These are phyloP conservation scores for Theobroma cacao DNA, from an alignment of 345 rosid genomes.

Conservation along the genomic window DNA sequence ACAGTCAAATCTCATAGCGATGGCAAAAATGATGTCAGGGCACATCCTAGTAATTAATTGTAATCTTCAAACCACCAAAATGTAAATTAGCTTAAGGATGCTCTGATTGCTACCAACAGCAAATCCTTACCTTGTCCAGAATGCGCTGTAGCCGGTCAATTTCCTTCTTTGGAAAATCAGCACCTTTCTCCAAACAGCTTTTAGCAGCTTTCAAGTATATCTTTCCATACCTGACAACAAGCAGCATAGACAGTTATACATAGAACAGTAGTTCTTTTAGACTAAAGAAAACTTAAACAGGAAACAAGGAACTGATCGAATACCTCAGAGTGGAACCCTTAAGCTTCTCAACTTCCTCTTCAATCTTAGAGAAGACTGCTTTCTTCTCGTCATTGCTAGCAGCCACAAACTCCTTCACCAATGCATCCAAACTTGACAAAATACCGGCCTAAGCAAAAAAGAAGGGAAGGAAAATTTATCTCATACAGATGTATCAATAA, in stretches of 20 bases:
- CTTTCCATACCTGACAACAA: slow-evolving; percentile 59
- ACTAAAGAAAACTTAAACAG: not conserved
- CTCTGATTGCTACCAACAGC: not conserved
- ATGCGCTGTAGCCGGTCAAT: slow-evolving; percentile 74
- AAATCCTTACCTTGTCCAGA: slow-evolving; percentile 64
- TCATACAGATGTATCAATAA: not conserved
- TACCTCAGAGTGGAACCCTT: slow-evolving; percentile 70
- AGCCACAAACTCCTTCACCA: slow-evolving; percentile 82
- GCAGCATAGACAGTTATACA: not conserved
- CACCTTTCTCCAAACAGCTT: slow-evolving; percentile 73
- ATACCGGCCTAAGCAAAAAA: slow-evolving; percentile 69
- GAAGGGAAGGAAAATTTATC: not conserved
- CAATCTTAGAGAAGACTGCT: slow-evolving; percentile 56
- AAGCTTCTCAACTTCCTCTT: slow-evolving; percentile 74
- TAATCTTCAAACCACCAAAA: not conserved
- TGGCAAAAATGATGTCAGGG: not conserved
- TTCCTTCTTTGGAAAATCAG: slow-evolving; percentile 77
- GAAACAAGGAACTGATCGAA: not conserved
- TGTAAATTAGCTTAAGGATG: not conserved
- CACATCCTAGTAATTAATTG: not conserved
- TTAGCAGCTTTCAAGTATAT: slow-evolving; percentile 79
- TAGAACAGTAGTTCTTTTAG: not conserved
- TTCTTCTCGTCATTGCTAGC: slow-evolving; percentile 75
- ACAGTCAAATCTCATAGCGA: not conserved
- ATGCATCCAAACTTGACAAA: slow-evolving; percentile 66